These are phyloP conservation scores for Fonsecaea monophora DNA, from an alignment of 2,329 filamentous ascomycete genomes.

Conservation along the genomic window DNA sequence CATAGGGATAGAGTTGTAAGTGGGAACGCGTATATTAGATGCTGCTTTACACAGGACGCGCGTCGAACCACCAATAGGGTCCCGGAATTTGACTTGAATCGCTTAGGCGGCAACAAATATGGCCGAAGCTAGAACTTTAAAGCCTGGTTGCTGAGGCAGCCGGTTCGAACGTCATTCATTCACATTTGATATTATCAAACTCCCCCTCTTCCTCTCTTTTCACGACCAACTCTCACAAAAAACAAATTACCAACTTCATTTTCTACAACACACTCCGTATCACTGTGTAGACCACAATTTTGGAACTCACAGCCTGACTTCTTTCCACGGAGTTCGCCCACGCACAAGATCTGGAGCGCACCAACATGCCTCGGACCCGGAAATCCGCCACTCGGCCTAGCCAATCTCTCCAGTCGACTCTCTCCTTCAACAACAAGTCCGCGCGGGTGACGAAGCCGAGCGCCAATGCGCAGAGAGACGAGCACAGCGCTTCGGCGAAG, in stretches of 20 bases:
- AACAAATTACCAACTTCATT: neutral
- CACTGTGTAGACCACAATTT: neutral
- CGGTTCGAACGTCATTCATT: neutral
- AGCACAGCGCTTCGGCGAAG: slow-evolving; percentile 44
- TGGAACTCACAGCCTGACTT: neutral
- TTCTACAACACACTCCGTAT: neutral
- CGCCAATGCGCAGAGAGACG: slow-evolving; percentile 33
- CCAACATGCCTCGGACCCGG: slow-evolving; percentile 31
- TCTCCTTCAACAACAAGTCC: slow-evolving; percentile 65
- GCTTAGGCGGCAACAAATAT: neutral
- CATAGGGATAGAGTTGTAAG: neutral
- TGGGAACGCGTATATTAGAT: neutral
- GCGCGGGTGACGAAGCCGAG: slow-evolving; percentile 65
- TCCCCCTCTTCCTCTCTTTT: neutral
- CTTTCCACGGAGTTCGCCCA: neutral
- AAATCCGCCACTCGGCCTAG: slow-evolving; percentile 17
- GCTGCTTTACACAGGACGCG: neutral
- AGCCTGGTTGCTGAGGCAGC: slow-evolving; percentile 6
- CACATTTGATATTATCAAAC: neutral
- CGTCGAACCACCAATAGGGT: neutral
- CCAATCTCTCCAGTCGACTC: slow-evolving; percentile 58
- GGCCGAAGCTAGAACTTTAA: neutral
- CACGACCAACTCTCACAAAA: neutral
- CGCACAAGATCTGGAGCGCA: neutral
- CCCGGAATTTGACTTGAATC: neutral